These are phyloP conservation scores for Planoprotostelium fungivorum DNA, from an alignment of 78 protist genomes.

Conservation along the genomic window DNA sequence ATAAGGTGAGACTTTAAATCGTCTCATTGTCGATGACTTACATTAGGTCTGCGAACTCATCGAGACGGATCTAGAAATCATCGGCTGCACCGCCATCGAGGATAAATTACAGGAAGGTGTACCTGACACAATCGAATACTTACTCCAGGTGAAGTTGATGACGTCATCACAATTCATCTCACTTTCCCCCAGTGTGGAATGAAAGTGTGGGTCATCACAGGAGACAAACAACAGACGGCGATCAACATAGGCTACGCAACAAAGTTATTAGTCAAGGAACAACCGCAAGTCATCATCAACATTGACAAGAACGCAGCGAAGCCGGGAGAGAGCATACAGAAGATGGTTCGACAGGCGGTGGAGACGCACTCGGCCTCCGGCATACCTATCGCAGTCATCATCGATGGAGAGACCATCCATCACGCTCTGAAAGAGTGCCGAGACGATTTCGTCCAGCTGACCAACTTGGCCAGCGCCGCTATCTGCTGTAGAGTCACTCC, in stretches of 20 bases:
- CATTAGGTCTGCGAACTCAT: slow-evolving; percentile 57
- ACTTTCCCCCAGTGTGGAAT: too few species aligned
- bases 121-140: too few species aligned
- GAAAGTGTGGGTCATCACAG: too few species aligned
- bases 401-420: slow-evolving; percentile 41
- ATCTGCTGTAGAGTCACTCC: slow-evolving; percentile 89
- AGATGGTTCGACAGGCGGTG: slow-evolving; percentile 4
- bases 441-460: slow-evolving; percentile 69
- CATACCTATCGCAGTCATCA: too few species aligned
- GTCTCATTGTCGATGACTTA: too few species aligned
- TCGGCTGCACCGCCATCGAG: too few species aligned
- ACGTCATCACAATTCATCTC: too few species aligned
- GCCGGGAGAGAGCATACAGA: too few species aligned
- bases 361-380: background rate
- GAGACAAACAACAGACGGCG: too few species aligned
- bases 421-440: slow-evolving; percentile 26
- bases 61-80: slow-evolving; percentile 81
- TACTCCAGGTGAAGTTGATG: slow-evolving; percentile 71
- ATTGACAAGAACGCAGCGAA: background rate
- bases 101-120: slow-evolving; percentile 80
- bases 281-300: too few species aligned
- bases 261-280: too few species aligned
- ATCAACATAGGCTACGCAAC: slow-evolving; percentile 78
- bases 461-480: slow-evolving; percentile 63
- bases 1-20: too few species aligned